Evolutionary conservation across 176 grass and related monocot species (phyloP).

Genomic region (Phoenix roebelenii): DNA sequence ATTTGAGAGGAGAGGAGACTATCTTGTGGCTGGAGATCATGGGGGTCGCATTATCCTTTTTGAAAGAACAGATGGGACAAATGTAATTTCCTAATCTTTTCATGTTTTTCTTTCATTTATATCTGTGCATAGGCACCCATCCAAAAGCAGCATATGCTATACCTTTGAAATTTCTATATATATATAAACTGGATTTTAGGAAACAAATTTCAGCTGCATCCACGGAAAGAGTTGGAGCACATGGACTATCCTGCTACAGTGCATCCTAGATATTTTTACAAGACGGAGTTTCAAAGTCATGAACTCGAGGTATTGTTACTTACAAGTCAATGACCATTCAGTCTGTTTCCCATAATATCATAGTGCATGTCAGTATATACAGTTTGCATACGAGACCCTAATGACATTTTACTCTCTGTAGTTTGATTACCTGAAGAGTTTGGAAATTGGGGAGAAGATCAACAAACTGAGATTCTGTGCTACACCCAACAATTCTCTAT

Average conservation of each 20-base stretch:
- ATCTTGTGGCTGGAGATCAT: slow-evolving; percentile 38
- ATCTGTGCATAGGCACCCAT: no score
- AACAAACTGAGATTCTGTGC: slow-evolving; percentile 46
- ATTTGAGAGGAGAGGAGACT: slow-evolving; percentile 32
- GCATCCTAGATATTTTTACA: slow-evolving; percentile 32
- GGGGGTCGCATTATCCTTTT: slow-evolving; percentile 40
- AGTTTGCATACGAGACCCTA: no score
- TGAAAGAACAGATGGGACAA: slow-evolving; percentile 5
- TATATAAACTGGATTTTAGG: not conserved
- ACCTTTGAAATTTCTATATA: no score
- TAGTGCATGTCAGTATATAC: no score
- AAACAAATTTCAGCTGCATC: not conserved
- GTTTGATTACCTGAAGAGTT: slow-evolving; percentile 43
- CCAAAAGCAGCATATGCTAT: no score
- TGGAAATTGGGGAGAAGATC: slow-evolving; percentile 50
- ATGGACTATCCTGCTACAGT: slow-evolving; percentile 10
- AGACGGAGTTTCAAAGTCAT: slow-evolving; percentile 52
- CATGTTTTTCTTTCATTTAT: not conserved
- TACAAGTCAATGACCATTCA: not conserved
- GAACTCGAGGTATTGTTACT: slow-evolving; percentile 26
- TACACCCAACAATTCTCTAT: slow-evolving; percentile 29
- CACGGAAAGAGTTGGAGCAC: slow-evolving; percentile 25
- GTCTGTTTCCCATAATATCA: not conserved
- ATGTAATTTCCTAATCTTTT: slow-evolving; percentile 6
- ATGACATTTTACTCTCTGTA: not conserved